These are phyloP conservation scores for Neofusicoccum kwambonambiense DNA, from an alignment of 2,329 filamentous ascomycete genomes.

Conservation along the genomic window DNA sequence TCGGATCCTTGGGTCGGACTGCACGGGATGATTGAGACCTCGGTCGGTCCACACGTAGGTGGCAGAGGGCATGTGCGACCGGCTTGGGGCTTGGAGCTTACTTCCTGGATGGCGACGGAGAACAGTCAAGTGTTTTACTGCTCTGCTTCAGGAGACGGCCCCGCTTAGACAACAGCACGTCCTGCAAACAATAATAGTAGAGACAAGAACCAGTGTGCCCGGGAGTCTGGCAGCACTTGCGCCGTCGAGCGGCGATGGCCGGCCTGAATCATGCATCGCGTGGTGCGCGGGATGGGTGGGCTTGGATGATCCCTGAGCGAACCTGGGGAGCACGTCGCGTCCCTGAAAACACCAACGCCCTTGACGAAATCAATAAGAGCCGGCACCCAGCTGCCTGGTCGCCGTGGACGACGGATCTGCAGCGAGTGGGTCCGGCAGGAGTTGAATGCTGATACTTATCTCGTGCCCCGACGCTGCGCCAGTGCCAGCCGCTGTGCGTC, in stretches of 20 bases:
- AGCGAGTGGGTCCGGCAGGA: background rate
- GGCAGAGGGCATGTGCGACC: background rate
- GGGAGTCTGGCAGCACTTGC: background rate
- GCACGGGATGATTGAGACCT: too few species aligned
- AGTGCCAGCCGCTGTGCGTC: background rate
- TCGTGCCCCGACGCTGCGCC: background rate
- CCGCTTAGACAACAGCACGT: background rate
- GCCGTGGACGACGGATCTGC: background rate
- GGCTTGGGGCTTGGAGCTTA: background rate
- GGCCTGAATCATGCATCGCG: background rate
- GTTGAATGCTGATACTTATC: background rate
- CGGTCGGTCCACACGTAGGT: background rate
- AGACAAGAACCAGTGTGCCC: background rate
- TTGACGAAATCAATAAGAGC: background rate
- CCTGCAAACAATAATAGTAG: too few species aligned
- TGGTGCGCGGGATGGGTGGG: background rate
- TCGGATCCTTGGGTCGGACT: background rate
- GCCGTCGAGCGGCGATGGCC: background rate
- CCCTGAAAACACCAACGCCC: background rate
- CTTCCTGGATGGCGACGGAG: too few species aligned
- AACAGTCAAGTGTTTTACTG: too few species aligned
- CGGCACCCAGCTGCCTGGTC: background rate
- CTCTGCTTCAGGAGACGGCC: background rate
- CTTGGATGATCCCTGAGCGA: background rate
- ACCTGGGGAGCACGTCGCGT: background rate